Evolutionary conservation across 1,139 yeast species (phyloP), one percentile per base, ranked within the genome.

Genomic region (Chernovozyma aurita): DNA sequence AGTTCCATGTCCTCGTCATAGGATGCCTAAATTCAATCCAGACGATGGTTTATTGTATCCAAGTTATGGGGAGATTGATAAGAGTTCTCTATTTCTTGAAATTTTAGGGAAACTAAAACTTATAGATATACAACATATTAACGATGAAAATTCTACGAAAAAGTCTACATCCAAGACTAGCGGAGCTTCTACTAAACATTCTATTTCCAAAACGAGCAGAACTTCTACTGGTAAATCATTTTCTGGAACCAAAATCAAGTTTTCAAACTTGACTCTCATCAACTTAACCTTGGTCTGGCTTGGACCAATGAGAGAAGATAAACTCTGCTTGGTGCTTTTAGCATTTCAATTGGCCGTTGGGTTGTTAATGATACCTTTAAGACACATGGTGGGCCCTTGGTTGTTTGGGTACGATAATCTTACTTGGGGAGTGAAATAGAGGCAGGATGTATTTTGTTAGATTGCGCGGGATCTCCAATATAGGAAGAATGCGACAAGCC

Each of bases 1-100:
- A 2, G 81, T 94, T 13, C 95, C 94, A 6, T 92, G 98, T 54
- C 99, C 99, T 21, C 75, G 99, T 48, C 99, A 92, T 57, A 74
- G 99, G 50, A 58, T 92, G 54, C 99, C 99, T 1, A 70, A 66
- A 45, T 84, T 86, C 50, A 78, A 86, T 48, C 65, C 63, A 12
- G 59, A 69, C 14, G 80, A 86, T 42, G 90, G 94, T 1, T 61
- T 81, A 33, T 69, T 92, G 70, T 78, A 85, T 49, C 92, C 95
- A n/a, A 68, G 74, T 42, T 65, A 45, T 42, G 75, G 65, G 3
- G 62, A 56, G 29, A 37, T 67, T 28, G 50, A 45, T 16, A 36
- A 35, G 2, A 13, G 59, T 3, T 57, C 65, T 13, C 47, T 50
- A 1, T 43, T 56, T 0, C 58, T 72, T 12, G 35, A 28, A 4